Percentiles rank a stretch among this genome's conserved stretches.
These are phyloP conservation scores for Ascomycota sp. DNA, from an alignment of 2,329 filamentous ascomycete genomes.

Conservation along the genomic window DNA sequence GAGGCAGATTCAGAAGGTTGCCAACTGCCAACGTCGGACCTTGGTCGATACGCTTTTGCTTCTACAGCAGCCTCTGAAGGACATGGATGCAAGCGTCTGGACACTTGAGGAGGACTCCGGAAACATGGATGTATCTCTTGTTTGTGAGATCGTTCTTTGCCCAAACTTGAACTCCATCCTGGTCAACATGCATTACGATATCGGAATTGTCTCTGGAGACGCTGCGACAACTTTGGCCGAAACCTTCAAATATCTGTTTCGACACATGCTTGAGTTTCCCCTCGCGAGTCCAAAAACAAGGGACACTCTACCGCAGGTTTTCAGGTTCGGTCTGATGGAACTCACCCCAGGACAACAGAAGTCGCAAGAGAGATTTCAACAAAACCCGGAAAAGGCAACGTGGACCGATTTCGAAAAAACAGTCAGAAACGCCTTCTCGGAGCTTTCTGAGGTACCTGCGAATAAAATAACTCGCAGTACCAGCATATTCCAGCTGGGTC, in stretches of 20 bases:
- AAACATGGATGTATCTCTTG: conserved; percentile 52
- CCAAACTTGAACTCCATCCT: conserved; percentile 25
- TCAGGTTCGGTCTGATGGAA: conserved; percentile 4
- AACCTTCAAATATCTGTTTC: conserved; percentile 11
- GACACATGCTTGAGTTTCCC: conserved; percentile 8
- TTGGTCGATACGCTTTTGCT: conserved; percentile 68
- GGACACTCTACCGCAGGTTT: conserved; percentile 5
- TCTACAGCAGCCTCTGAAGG: conserved; percentile 42
- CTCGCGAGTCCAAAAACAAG: conserved; percentile 6
- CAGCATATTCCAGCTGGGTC: conserved; percentile 67
- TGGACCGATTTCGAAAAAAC: conserved; percentile 29
- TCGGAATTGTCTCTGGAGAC: conserved; percentile 14
- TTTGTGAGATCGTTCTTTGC: conserved; percentile 49
- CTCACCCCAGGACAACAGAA: conserved; percentile 6
- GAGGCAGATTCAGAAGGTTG: conserved; percentile 40
- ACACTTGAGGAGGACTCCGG: conserved; percentile 31
- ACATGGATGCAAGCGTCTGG: conserved; percentile 34
- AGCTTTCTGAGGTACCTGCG: conserved; percentile 29
- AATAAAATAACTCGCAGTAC: conserved; percentile 33
- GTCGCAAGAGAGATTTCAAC: conserved; percentile 1
- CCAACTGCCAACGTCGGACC: conserved; percentile 18
- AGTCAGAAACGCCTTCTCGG: conserved; percentile 33
- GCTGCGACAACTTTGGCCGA: conserved; percentile 10
- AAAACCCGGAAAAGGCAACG: conserved; percentile 5
- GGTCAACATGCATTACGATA: conserved; percentile 40